Evolutionary conservation across 352 stramenopile species (phyloP).

Genomic region (Globisporangium orthogonon): DNA sequence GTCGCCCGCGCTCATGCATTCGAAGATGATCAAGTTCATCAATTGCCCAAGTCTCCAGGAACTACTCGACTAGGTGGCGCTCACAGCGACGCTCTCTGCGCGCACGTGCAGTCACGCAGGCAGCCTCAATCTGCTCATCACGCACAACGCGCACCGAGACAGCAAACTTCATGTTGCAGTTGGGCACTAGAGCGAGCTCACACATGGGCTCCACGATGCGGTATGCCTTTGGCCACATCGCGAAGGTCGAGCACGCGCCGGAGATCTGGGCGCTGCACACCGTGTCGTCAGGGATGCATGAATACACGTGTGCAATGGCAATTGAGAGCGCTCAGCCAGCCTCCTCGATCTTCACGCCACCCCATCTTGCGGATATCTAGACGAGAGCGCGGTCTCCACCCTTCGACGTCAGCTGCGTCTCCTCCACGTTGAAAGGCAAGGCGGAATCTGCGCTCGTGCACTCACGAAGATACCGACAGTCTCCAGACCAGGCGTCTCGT

Average conservation of each 20-base stretch:
- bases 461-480: no score
- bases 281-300: slow-evolving; percentile 37
- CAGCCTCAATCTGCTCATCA: slow-evolving; percentile 40
- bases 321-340: background rate
- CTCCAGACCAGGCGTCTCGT: no score
- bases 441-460: no score
- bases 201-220: slow-evolving; percentile 65
- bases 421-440: no score
- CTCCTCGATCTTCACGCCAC: no score
- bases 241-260: slow-evolving; percentile 66
- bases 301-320: no score
- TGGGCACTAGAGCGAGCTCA: slow-evolving; percentile 49
- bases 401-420: background rate
- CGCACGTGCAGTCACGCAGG: slow-evolving; percentile 31
- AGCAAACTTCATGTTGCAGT: slow-evolving; percentile 53
- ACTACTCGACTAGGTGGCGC: slow-evolving; percentile 35
- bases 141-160: slow-evolving; percentile 22
- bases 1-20: slow-evolving; percentile 22
- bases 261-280: slow-evolving; percentile 60
- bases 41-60: slow-evolving; percentile 36
- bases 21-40: slow-evolving; percentile 55
- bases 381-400: no score
- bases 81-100: slow-evolving; percentile 28
- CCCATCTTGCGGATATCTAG: no score
- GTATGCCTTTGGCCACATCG: slow-evolving; percentile 63